Evolutionary conservation across 805 yeast genomes (phyloP), one percentile per base, ranked within the genome.

Genomic region (Schizosaccharomyces japonicus): DNA sequence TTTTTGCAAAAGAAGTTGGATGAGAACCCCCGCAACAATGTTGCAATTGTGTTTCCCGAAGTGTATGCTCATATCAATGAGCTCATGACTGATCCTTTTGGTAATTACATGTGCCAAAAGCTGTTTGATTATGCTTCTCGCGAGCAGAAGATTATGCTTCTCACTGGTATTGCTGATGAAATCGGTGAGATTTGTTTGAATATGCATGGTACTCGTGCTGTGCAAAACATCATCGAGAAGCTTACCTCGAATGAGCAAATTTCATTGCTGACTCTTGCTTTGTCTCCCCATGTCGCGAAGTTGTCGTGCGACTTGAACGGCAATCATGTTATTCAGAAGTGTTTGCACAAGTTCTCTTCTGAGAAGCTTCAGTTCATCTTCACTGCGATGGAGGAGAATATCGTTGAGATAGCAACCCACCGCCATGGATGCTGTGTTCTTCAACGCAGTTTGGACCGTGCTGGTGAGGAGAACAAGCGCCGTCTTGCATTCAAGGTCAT

Each of bases 391-490:
- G 68, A 77, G 50, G 63, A 62, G 11, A 70, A 83, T 53, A 78
- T 90, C 52, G 69, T 76, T 33, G 78, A 75, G 50, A 82, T 90
- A 49, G 93, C 95, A 4, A 83, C 92, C 44, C 96, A 90, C 58
- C 73, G 95, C 57, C 96, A 90, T 58, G 98, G 96, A 5, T 90
- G 98, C 65, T 87, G 96, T 63, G 96, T 87, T 25, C 67, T 87
- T 50, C 98, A 87, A 64, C 72, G 96, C 56, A 85, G 96, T 61
- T 70, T 90, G 55, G 96, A 90, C 61, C 81, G 79, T 61, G 95
- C 96, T 3, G 71, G 76, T 21, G 63, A 64, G 3, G 67, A 63
- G 34, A 95, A 90, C 62, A 71, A 83, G 49, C 67, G 68, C 52
- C 74, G 71, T 50, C 67, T 90, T 49, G 76, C 83, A 23, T 59